Conservation (phyloP, 2,329 filamentous ascomycete species). For the Fusarium sp. region DNA sequence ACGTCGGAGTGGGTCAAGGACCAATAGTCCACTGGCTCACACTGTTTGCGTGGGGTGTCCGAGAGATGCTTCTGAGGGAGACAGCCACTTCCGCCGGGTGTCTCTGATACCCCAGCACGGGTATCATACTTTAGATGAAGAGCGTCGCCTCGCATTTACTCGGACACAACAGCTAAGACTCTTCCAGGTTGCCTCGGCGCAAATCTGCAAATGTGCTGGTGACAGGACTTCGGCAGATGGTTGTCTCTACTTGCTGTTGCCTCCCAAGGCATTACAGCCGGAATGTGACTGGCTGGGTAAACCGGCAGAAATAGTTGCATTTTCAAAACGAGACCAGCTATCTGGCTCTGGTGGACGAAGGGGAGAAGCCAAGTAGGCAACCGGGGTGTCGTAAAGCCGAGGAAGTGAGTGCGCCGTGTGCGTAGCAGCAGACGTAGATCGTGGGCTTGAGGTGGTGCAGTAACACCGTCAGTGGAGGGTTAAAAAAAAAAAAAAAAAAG, state of each 20-base stretch:
- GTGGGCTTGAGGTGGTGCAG: slow-evolving; percentile 6
- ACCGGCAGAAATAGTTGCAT: background rate
- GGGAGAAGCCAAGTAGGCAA: slow-evolving; percentile 20
- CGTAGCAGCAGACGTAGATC: slow-evolving; percentile 1
- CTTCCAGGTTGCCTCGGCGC: slow-evolving; percentile 36
- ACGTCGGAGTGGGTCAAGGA: slow-evolving; percentile 4
- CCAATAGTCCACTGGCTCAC: background rate
- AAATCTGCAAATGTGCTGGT: background rate
- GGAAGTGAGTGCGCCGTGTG: background rate
- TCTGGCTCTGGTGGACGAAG: slow-evolving; percentile 4
- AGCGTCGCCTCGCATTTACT: background rate
- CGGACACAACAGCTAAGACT: slow-evolving; percentile 23
- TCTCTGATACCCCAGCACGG: background rate
- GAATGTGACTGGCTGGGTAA: slow-evolving; percentile 15
- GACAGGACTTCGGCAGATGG: background rate
- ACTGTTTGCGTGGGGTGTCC: background rate
- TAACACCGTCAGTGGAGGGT: slow-evolving; percentile 16
- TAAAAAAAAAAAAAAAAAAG: slow-evolving; percentile 30
- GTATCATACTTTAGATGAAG: background rate
- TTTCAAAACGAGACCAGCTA: background rate
- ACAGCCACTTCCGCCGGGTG: slow-evolving; percentile 11
- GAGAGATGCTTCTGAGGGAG: background rate
- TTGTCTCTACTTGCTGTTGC: background rate
- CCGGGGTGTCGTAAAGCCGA: background rate
- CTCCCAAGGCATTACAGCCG: background rate